These are phyloP conservation scores for Coniochaeta prunicola DNA, from an alignment of 2,329 filamentous ascomycete genomes.

Conservation along the genomic window DNA sequence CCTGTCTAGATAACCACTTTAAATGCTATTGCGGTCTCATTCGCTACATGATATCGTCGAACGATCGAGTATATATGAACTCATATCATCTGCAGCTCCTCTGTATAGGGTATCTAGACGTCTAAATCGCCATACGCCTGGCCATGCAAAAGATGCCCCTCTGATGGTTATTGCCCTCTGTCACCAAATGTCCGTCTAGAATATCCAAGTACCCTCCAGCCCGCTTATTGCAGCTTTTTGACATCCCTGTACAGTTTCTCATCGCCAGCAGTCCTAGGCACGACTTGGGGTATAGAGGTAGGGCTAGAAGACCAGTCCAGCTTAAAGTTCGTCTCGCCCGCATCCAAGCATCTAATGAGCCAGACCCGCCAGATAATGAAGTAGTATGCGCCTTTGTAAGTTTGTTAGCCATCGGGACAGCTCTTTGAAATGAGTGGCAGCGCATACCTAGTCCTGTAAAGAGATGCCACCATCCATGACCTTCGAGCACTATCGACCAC, in stretches of 20 bases:
- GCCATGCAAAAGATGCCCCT: not conserved
- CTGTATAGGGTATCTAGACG: not conserved
- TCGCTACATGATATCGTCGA: not conserved
- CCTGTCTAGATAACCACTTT: not conserved
- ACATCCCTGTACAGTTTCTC: not conserved
- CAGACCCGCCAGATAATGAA: slow-evolving; percentile 81
- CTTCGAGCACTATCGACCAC: slow-evolving; percentile 66
- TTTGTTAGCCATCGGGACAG: not conserved
- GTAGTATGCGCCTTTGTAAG: slow-evolving; percentile 50
- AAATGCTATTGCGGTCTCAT: not conserved
- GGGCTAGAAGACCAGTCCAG: slow-evolving; percentile 59
- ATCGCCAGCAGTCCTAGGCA: slow-evolving; percentile 16
- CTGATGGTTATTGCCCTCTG: not conserved
- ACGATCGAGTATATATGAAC: not conserved
- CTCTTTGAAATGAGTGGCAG: not conserved
- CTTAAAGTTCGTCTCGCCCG: slow-evolving; percentile 62
- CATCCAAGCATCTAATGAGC: slow-evolving; percentile 70
- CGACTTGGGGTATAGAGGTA: slow-evolving; percentile 39
- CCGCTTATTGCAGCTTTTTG: not conserved
- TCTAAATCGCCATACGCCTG: not conserved
- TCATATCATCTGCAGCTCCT: not conserved
- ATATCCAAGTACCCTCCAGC: not conserved
- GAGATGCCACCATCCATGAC: slow-evolving; percentile 60
- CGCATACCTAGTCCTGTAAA: slow-evolving; percentile 67
- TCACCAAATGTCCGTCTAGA: not conserved